Conservation (phyloP, 805 yeast species). For the Ogataea neopini region DNA sequence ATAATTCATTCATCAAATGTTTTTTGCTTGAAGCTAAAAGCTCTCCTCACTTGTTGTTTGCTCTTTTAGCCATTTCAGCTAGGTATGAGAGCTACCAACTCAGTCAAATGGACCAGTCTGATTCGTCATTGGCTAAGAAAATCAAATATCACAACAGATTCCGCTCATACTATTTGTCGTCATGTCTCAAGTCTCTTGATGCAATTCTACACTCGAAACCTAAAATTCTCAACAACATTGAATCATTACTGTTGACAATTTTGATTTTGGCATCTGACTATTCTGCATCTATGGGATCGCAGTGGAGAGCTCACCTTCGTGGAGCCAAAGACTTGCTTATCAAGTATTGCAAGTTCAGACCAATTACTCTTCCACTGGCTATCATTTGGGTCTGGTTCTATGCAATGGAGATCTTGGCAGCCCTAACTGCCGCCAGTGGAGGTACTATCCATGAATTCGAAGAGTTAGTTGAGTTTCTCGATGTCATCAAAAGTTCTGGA, state of each 20-base stretch:
- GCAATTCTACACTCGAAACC: constrained; percentile 44
- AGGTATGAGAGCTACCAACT: constrained; percentile 42
- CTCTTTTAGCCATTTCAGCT: constrained; percentile 74
- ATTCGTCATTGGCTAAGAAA: constrained; percentile 18
- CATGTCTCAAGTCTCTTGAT: constrained; percentile 63
- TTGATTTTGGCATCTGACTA: constrained; percentile 65
- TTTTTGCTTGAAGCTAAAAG: constrained; percentile 37
- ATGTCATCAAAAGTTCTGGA: constrained; percentile 29
- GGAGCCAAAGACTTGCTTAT: constrained; percentile 67
- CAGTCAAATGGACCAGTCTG: constrained; percentile 20
- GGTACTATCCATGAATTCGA: constrained; percentile 56
- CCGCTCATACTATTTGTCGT: constrained; percentile 61
- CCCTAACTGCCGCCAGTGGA: constrained; percentile 56
- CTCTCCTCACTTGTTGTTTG: constrained; percentile 67
- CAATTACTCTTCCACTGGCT: constrained; percentile 36
- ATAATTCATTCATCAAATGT: constrained; percentile 35
- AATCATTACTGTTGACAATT: constrained; percentile 68
- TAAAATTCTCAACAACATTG: constrained; percentile 55
- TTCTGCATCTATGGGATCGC: constrained; percentile 56
- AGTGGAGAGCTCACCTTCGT: constrained; percentile 67
- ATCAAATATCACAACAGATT: constrained; percentile 52
- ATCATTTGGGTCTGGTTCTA: constrained; percentile 56
- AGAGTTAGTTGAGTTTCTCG: constrained; percentile 45
- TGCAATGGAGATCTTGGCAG: constrained; percentile 63
- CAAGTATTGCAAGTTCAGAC: constrained; percentile 42